Evolutionary conservation across 352 stramenopile species (phyloP), one percentile per base, ranked within the genome.

Genomic region (Phytophthora kernoviae): DNA sequence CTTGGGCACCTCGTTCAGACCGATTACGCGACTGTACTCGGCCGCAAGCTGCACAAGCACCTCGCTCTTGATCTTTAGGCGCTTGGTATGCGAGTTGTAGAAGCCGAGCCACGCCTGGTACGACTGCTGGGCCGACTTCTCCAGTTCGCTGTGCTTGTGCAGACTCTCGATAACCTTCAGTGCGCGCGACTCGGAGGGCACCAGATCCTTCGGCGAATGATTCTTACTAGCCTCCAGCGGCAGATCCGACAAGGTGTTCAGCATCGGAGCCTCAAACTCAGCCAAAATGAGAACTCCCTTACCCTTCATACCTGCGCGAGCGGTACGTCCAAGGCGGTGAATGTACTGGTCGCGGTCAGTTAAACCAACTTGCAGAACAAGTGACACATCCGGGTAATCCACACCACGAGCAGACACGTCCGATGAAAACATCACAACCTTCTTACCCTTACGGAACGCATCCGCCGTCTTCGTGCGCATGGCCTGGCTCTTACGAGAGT

Each of bases 61-160:
- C 21, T 56, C 59, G 17, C 76, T 60, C 55, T 70, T 64, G 18
- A 88, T 51, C 22, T 69, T 77, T 46, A 89, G 39, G 11, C 64
- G 70, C 69, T 88, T 91, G 20, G 80, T 17, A 54, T 92, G 53
- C 27, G 81, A 84, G 66, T 92, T 91, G 91, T 99, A 98, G 71
- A 97, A 99, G 12, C 96, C 96, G 27, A 99, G 81, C 84, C 87
- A 98, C 32, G 95, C 94, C 71, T 96, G 81, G 70, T 98, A 99
- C 49, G 94, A 96, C 60, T 92, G 73, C 67, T 87, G 79, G 10
- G 81, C 88, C 39, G 81, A 88, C 59, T 93, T 89, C 45, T 89
- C 77, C 17, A 96, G 61, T 22, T 93, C 83, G 15, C 52, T 72
- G 40, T 84, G 66, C 1, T 22, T 36, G 8, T 84, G 75, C 11